These are phyloP conservation scores for Acer campestre DNA, from an alignment of 345 rosid species.

Conservation along the genomic window DNA sequence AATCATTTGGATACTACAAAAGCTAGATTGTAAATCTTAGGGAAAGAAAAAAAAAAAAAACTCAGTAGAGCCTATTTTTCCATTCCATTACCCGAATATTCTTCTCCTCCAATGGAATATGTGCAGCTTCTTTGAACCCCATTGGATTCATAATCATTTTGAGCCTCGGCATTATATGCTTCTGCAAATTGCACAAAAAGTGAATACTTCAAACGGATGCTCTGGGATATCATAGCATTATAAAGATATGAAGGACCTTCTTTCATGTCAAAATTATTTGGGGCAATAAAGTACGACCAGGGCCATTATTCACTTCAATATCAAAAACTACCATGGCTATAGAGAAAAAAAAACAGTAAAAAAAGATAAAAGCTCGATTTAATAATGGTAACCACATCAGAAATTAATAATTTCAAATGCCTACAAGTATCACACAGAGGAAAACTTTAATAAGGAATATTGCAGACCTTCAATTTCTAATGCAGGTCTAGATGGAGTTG, in stretches of 20 bases:
- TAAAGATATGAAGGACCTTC: neutral
- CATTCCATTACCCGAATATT: neutral
- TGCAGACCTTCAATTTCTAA: slow-evolving; percentile 18
- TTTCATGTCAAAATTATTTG: neutral
- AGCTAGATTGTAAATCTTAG: too few species aligned
- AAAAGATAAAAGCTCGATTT: neutral
- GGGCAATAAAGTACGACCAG: neutral
- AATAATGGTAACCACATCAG: neutral
- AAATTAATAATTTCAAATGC: neutral
- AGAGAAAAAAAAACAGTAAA: neutral
- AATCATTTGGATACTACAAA: too few species aligned
- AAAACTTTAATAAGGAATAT: slow-evolving; percentile 1
- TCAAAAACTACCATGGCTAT: neutral
- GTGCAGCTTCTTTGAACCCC: neutral
- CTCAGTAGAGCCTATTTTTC: too few species aligned
- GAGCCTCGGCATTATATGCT: neutral
- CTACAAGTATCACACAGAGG: neutral
- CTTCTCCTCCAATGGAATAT: neutral
- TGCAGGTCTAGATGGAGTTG: neutral
- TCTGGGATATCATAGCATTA: neutral
- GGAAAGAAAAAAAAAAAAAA: too few species aligned
- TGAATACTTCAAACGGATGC: neutral
- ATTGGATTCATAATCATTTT: neutral
- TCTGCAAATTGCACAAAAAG: slow-evolving; percentile 1
- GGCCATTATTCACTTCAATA: neutral